Base-by-base conservation (phyloP, 2,329 filamentous ascomycete species). In the Aureobasidium sp. region DNA sequence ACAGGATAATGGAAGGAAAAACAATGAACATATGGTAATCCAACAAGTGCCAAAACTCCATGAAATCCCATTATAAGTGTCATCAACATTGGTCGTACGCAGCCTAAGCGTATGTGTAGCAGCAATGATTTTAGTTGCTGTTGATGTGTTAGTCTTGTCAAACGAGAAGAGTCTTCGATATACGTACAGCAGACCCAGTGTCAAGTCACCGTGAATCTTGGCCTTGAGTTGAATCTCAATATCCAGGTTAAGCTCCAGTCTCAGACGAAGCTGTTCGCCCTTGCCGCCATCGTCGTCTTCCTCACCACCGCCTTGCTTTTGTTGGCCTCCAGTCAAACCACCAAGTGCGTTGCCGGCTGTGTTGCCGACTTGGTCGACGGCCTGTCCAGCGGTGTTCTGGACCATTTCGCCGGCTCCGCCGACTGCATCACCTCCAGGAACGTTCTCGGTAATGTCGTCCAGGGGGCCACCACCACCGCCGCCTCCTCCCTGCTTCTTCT, bases 141-240 rank as follows among this genome's bases (percentile, higher is more conserved):
- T 25, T n/a, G 13, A n/a, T 34, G 27, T 37, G 62, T 63, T n/a
- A 63, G 62, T 37, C 16, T 47, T 37, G 27, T 37, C 25, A 25
- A 8, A 27, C 3, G 5, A 27, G 48, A 45, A n/a, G 47, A 47
- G 9, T 50, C n/a, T 34, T 13, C 16, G 25, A 7, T 7, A 48
- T 74, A 72, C 76, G 71, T 75, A 78, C 76, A 81, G 74, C 67
- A 81, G 67, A 69, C 79, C 82, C 59, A 86, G 69, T n/a, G 83
- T 85, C 63, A 86, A 73, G 67, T 86, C 83, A 74, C 83, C 83
- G 65, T 85, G 82, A 66, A 86, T 85, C 72, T 83, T 84, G 16
- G 83, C 83, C 76, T 86, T 86, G 50, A 86, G 73, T 68, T 85
- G 81, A 60, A 86, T 78, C 69, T 86, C 83, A 69, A 86, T 83